Evolutionary conservation across 495 filamentous ascomycete species (phyloP).

Genomic region (Hypoxylon crocopeplum): DNA sequence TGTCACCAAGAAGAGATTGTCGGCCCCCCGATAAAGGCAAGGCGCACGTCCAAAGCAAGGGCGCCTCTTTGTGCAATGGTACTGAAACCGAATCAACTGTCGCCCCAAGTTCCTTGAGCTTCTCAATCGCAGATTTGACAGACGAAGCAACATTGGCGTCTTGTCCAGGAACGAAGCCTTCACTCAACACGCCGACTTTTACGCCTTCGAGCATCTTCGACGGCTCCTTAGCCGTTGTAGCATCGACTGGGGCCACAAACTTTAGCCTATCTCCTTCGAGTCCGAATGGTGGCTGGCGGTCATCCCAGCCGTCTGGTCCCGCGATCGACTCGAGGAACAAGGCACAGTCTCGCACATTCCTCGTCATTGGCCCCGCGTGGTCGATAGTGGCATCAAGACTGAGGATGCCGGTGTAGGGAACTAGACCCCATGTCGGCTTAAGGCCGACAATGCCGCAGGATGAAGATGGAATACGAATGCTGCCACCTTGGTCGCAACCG

Average conservation of each 20-base stretch:
- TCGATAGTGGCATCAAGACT: constrained; percentile 56
- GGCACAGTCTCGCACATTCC: constrained; percentile 58
- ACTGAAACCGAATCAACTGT: constrained; percentile 59
- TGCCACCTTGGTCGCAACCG: constrained; percentile 68
- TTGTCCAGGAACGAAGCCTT: constrained; percentile 55
- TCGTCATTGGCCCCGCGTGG: constrained; percentile 57
- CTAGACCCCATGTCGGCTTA: constrained; percentile 58
- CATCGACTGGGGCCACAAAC: constrained; percentile 37
- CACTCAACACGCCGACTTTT: constrained; percentile 59
- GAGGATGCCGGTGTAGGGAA: constrained; percentile 57
- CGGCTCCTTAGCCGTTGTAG: constrained; percentile 12
- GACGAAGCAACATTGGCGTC: constrained; percentile 50
- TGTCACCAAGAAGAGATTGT: constrained; percentile 41
- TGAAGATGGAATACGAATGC: constrained; percentile 62
- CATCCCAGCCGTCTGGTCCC: constrained; percentile 65
- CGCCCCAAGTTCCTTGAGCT: constrained; percentile 58
- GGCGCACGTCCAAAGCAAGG: constrained; percentile 56
- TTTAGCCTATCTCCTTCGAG: constrained; percentile 48
- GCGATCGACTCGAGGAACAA: constrained; percentile 58
- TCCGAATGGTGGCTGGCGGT: constrained; percentile 53
- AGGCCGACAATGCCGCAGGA: constrained; percentile 56
- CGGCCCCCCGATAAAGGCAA: constrained; percentile 36
- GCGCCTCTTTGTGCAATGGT: constrained; percentile 56
- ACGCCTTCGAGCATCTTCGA: constrained; percentile 51
- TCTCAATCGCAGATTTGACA: constrained; percentile 53